Percentiles rank a stretch among this genome's conserved stretches.
phyloP scores from a whole-genome alignment of 371 early-diverging fungal genomes.

The Mucor indicus region DNA sequence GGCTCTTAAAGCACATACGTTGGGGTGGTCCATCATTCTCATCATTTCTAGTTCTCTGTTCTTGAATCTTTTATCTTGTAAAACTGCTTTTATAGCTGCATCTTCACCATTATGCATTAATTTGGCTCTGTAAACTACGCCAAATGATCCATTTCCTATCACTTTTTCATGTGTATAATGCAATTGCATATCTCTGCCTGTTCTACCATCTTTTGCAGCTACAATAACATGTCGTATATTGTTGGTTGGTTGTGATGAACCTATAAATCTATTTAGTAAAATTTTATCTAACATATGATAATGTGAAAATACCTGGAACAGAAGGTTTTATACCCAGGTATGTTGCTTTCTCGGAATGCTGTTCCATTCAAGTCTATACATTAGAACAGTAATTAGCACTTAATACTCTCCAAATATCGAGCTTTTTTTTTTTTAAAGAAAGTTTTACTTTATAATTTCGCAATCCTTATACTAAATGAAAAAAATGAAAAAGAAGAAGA shows the following conservation, averaged over 20 bases:
- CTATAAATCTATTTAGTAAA: no score
- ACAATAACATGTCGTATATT: constrained; percentile 35
- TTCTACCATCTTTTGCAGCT: constrained; percentile 79
- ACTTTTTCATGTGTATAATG: constrained; percentile 86
- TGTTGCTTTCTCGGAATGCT: no score
- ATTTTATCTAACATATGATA: no score
- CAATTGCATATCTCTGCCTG: constrained; percentile 82
- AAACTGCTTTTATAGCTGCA: constrained; percentile 92
- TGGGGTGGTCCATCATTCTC: constrained; percentile 75
- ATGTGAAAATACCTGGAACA: no score
- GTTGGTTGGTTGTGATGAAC: constrained; percentile 7
- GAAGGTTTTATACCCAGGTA: no score
- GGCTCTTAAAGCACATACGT: constrained; percentile 70
- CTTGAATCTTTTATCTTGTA: constrained; percentile 96
- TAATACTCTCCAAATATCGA: no score
- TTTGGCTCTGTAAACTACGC: constrained; percentile 94
- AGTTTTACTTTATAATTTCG: no score
- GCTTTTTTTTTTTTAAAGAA: no score
- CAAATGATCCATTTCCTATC: constrained; percentile 94
- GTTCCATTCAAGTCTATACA: no score
- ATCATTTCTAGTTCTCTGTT: constrained; percentile 88
- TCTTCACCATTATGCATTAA: constrained; percentile 71
- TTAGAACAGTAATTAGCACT: no score
- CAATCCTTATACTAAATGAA: no score
- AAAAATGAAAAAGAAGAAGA: no score